Base-by-base conservation (phyloP, 768 basidiomycete species). In the Coprinellus aureogranulatus region DNA sequence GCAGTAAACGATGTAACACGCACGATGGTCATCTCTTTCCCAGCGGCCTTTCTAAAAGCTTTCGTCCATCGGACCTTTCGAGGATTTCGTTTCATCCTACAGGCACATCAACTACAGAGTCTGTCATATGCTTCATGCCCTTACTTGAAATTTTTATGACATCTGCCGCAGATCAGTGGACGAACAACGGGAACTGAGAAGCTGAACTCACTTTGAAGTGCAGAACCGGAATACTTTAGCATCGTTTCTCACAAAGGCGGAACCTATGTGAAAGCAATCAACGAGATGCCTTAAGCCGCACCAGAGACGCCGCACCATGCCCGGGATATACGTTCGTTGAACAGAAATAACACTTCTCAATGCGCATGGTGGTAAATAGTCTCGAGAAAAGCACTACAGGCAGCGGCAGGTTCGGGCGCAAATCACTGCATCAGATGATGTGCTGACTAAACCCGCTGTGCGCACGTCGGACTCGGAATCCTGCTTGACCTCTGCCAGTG, bases 21-120 rank as follows among this genome's bases (percentile, higher is more conserved):
- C 68, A 95, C 95, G 67, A 99, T 90, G 4, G 92, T 95, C 97
- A 99, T 99, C 77, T 99, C 97, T 77, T 98, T 99, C 53, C 97
- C 97, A 51, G 95, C 92, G 20, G 97, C 94, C 74, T 94, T 96
- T 62, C 97, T 85, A 82, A 99, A 99, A 22, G 97, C 97, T 74
- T 99, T 99, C 45, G 97, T 99, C 97, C 97, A 99, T 65, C 92
- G 81, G 37, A 99, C 95, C 75, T 99, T 99, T 59, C 97, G 88
- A 45, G 97, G 97, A 76, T 98, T 99, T 39, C 97, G 90, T 79
- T 98, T 98, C 97, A 98, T 98, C 75, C 94, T 95, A 39, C 42
- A 49, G 55, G 28, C 54, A 20, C 53, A 54, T 25, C 31, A 41
- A 58, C 47, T 52, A n/a, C n/a, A n/a, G n/a, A n/a, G n/a, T n/a